Evolutionary conservation across 78 protist species (phyloP).

Genomic region (Chrysochromulina tobinii): DNA sequence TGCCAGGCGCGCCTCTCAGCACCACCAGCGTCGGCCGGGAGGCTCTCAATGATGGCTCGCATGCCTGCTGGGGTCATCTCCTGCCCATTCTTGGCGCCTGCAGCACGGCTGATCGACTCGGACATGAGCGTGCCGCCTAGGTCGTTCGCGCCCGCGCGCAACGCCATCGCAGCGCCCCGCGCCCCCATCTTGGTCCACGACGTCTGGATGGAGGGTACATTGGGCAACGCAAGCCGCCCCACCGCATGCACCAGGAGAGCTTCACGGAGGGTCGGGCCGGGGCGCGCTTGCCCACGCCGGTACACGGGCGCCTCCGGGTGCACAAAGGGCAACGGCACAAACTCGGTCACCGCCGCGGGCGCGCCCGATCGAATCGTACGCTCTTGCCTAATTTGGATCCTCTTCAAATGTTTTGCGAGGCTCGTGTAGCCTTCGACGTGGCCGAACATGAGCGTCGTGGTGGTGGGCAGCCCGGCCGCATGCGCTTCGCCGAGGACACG

Average conservation of each 20-base stretch:
- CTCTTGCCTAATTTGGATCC: background rate
- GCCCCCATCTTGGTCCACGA: constrained; percentile 14
- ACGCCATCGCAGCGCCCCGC: background rate
- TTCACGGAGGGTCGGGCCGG: constrained; percentile 23
- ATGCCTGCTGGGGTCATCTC: background rate
- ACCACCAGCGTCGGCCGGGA: background rate
- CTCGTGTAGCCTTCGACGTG: background rate
- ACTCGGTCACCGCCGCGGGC: constrained; percentile 10
- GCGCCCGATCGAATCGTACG: background rate
- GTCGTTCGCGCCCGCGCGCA: constrained; percentile 18
- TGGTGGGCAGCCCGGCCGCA: background rate
- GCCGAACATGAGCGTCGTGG: constrained; percentile 8
- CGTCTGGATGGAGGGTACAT: background rate
- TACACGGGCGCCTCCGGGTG: background rate
- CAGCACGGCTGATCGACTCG: background rate
- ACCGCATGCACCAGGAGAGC: constrained; percentile 15
- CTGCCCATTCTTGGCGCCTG: background rate
- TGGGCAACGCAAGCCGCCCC: constrained; percentile 9
- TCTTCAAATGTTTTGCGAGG: background rate
- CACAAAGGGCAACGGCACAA: constrained; percentile 30
- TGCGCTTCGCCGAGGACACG: background rate
- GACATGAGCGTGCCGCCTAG: constrained; percentile 28
- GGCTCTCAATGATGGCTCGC: background rate
- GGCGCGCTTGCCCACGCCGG: background rate
- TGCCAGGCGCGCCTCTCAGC: background rate